Evolutionary conservation across 2,329 filamentous ascomycete genomes (phyloP).

Genomic region (Paecilomyces formosus): DNA sequence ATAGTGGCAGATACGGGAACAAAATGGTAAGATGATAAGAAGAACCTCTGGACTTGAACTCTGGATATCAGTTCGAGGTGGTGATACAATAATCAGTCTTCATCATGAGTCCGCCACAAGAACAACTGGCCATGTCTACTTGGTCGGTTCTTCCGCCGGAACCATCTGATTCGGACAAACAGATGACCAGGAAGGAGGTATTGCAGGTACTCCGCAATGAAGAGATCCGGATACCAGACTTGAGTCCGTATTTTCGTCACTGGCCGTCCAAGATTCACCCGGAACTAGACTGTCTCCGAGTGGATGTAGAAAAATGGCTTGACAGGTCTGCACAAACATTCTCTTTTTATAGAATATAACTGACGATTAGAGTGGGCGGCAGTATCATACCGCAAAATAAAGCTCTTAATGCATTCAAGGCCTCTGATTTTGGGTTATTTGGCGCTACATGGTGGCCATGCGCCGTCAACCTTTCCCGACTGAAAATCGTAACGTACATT

Average conservation of each 20-base stretch:
- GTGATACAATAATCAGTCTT: neutral
- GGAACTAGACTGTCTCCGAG: neutral
- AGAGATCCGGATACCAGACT: neutral
- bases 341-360: neutral
- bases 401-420: neutral
- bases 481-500: conserved; percentile 2
- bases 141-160: neutral
- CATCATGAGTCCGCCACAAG: neutral
- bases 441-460: conserved; percentile 2
- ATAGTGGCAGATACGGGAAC: neutral
- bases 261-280: neutral
- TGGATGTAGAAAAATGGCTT: neutral
- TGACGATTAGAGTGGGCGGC: neutral
- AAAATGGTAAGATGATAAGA: neutral
- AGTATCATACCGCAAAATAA: neutral
- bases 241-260: neutral
- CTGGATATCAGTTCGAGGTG: neutral
- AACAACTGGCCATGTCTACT: neutral
- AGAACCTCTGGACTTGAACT: neutral
- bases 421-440: conserved; percentile 1
- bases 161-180: neutral
- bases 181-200: neutral
- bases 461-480: neutral
- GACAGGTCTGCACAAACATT: neutral
- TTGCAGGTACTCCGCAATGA: neutral